Evolutionary conservation across 495 filamentous ascomycete species (phyloP), one percentile per base, ranked within the genome.

Genomic region (Evernia prunastri): DNA sequence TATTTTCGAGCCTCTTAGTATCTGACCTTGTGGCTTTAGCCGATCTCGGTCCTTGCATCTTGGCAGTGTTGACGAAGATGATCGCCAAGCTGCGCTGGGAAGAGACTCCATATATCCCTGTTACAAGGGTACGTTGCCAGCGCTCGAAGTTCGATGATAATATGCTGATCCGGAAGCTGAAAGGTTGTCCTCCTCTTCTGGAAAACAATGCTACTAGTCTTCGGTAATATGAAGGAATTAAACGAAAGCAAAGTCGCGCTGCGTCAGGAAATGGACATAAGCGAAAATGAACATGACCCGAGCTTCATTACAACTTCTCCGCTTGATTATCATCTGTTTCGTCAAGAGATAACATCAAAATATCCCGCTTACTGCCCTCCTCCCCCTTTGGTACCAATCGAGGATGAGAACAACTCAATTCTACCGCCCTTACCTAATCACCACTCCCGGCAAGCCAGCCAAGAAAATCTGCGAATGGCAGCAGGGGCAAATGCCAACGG

Each of bases 291-390:
- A 43, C 71, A 27, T 70, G 75, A 58, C 67, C 79, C 68, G 73
- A 77, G 73, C 74, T 75, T 91, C 43, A 91, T 98, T 62, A 95
- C 87, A 2, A 92, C 94, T 8, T 96, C 92, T 13, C 94, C 95
- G 17, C 79, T 98, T 13, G 95, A 98, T 70, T 98, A 98, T 70
- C 93, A 97, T 71, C 80, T 90, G 17, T 98, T 98, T 71, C 86
- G 95, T 33, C 93, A 97, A 73, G 94, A 98, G 73, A 91, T 98
- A 67, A 96, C 87, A n/a, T 97, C 94, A 0, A 98, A 98, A 77
- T 98, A 98, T 71, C 94, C 94, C 8, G 89, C 95, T 7, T 98
- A 97, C 73, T 87, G 92, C 65, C 93, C 94, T 7, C 95, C 94
- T 29, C 87, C 84, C 33, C 86, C 90, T 1, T 74, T 89, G 17